Evolutionary conservation across 2,329 filamentous ascomycete species (phyloP), one percentile per base, ranked within the genome.

Genomic region (Calonectria montana): DNA sequence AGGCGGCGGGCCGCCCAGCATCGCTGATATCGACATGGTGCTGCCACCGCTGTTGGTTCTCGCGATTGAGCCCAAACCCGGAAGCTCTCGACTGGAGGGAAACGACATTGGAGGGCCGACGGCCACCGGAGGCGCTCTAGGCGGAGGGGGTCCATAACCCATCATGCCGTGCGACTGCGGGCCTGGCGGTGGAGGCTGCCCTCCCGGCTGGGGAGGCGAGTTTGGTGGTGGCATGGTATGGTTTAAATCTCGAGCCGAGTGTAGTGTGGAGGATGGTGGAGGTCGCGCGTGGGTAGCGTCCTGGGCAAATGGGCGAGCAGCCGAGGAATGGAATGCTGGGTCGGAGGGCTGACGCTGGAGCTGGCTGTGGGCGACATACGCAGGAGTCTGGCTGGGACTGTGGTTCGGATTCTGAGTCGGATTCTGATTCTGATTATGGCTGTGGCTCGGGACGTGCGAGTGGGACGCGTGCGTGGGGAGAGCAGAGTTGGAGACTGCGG

Each of bases 21-120:
- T 90, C 7, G 89, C 87, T 1, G 88, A 90, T 81, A 91, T 91
- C 23, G 89, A 91, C 89, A 91, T 91, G 79, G 87, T 88, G 79
- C 88, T 89, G 50, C 86, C 83, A 67, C 83, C 85, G 68, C 80
- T 80, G 27, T 84, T 86, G 4, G 87, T 83, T 70, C 89, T 84
- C 29, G 86, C 80, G 23, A 91, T 81, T 15, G 87, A 84, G 31
- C 85, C 83, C 15, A 91, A 83, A 1, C 89, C 87, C 1, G 89
- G 88, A 16, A 90, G 81, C 69, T 89, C 87, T 71, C 91, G 89
- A 41, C 87, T 83, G 4, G 86, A 83, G 0, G 85, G 82, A 64
- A 88, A 88, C 4, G 86, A 82, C 23, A 81, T 83, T 1, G 86
- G 83, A 3, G 85, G 85, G 2, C 86, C 86, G 25, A 85, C 84